These are phyloP conservation scores for Carex scoparia DNA, from an alignment of 176 grass and related monocot genomes.

Conservation along the genomic window DNA sequence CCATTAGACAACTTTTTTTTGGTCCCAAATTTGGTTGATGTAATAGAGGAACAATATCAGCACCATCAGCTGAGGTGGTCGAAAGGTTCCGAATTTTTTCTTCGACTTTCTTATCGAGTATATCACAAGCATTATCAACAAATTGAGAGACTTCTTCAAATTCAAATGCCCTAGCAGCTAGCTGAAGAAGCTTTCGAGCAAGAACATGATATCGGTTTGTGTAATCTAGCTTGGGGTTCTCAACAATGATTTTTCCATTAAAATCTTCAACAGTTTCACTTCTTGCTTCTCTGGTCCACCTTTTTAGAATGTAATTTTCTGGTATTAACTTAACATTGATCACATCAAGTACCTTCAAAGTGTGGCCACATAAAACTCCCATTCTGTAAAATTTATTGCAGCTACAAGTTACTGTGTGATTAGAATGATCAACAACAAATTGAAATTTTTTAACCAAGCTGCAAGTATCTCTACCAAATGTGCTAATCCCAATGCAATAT, in stretches of 20 bases:
- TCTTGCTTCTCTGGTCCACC: not conserved
- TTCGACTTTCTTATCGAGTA: too few relatives aligned
- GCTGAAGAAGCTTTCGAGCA: not conserved
- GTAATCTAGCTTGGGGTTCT: not conserved
- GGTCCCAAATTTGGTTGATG: too few relatives aligned
- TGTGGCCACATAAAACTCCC: not conserved
- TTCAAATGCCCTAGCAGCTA: not conserved
- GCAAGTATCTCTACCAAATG: too few relatives aligned
- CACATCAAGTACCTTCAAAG: not conserved
- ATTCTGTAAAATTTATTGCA: not conserved
- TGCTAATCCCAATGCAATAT: too few relatives aligned
- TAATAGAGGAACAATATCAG: too few relatives aligned
- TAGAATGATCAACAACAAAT: too few relatives aligned
- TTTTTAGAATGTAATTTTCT: not conserved
- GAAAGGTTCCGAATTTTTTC: too few relatives aligned
- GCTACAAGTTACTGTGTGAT: constrained; percentile 1
- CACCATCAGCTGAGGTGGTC: too few relatives aligned
- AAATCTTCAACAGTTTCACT: not conserved
- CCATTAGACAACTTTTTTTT: too few relatives aligned
- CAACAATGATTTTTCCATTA: not conserved
- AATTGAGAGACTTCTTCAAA: too few relatives aligned
- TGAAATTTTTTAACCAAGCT: too few relatives aligned
- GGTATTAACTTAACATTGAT: not conserved
- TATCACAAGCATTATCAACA: too few relatives aligned
- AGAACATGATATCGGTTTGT: not conserved